Evolutionary conservation across 225 moss, liverwort and hornwort genomes (phyloP), one percentile per base, ranked within the genome.

Genomic region (Polytrichum commune): DNA sequence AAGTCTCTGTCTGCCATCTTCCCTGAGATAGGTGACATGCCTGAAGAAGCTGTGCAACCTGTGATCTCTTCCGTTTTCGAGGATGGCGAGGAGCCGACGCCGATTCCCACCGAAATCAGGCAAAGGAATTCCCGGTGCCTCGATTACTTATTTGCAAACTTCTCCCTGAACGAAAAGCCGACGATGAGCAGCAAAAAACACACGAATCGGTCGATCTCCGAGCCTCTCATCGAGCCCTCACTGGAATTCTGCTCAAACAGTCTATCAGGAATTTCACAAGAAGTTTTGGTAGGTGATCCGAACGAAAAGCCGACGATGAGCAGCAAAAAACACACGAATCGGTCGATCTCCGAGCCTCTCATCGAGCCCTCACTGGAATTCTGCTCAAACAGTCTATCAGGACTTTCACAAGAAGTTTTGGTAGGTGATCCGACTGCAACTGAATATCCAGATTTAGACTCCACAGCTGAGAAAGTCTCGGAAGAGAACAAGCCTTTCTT

Each of bases 1-100:
- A 70, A 30, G 56, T 70, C 56, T 25, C 60, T 70, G 4, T 70
- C 69, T 20, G 57, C 69, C 32, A 70, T 70, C 35, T 70, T 70
- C 23, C 69, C 69, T 0, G 69, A 70, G 30, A 29, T 70, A 9
- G 30, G 19, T 2, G 35, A 55, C 29, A 70, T 32, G 28, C 69
- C 69, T 9, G 57, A 70, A 58, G 69, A 70, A 20, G 20, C 23
- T 3, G 26, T 22, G 6, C 28, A 70, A 22, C 69, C 69, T 1
- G 26, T 70, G 30, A 70, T 70, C 69, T 70, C 30, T 57, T 70
- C 69, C 10, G 60, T 70, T 9, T 60, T 70, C 5, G 55, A 70
- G 57, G 69, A 70, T 8, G 69, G 69, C n/a, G 69, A 70, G 60
- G 56, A 70, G 57, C 70, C 54, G 33, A 19, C 55, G 1, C 57